Base-by-base conservation (phyloP, 768 basidiomycete species). In the Epithele typhae region DNA sequence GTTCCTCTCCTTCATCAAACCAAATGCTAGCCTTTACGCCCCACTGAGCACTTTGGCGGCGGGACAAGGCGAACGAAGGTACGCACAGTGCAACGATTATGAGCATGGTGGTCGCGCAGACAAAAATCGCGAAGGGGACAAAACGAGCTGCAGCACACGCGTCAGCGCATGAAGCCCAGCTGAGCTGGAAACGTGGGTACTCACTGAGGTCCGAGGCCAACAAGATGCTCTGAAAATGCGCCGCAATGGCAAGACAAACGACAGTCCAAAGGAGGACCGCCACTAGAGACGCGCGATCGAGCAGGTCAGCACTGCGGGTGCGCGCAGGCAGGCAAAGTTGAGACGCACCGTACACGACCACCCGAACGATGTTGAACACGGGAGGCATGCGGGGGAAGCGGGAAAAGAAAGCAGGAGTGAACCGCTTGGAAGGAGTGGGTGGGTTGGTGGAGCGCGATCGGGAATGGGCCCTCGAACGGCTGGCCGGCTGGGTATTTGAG, bases 51-150 rank as follows among this genome's bases (percentile, higher is more conserved):
- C 17, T 30, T 15, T 40, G 56, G 14, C 53, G 3, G 11, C 12
- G 27, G 10, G n/a, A 23, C 36, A 22, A 27, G 3, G 17, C 25
- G 48, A 25, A 21, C 12, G 22, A 35, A 12, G 39, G 32, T 24
- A 73, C 82, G 59, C 54, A 87, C 87, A 92, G 75, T 45, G 78
- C 66, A 34, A 79, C 54, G 41, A 89, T 75, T 56, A 89, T 77
- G 53, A 87, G 64, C 61, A 90, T 60, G 59, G 84, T 87, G 30
- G 76, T 78, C 34, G 74, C 74, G 59, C 82, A 86, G 36, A 89
- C 86, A 56, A 91, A 91, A 60, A 92, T 77, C 43, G 89, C 83
- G 60, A 89, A 87, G 15, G 89, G 89, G 32, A 92, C 82, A 61
- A 91, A 92, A 69, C 83, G 87, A 68, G 89, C 89, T 92, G 57